Base-by-base conservation (phyloP, 805 yeast genomes). In the Wickerhamomyces silvicola region DNA sequence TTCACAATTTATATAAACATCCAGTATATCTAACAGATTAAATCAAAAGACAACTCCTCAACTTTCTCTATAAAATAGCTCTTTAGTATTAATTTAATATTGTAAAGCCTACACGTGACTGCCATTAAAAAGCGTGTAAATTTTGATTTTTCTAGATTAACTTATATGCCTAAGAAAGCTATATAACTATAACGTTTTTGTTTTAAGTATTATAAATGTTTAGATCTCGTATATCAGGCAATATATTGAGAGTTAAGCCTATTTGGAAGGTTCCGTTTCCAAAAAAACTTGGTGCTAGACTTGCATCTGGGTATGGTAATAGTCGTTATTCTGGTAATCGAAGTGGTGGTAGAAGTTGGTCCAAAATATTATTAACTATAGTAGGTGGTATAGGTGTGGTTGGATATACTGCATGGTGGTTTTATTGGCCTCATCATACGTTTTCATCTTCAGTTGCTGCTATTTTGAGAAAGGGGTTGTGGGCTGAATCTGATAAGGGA, bases 401-500 rank as follows among this genome's bases (percentile, higher is more conserved):
- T 5, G 43, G 58, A 0, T 43, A 48, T 27, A 55, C 46, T 1
- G 24, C 50, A 2, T 63, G 62, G 61, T 62, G 58, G 56, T 41
- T 64, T 36, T 72, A 64, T 52, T 77, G 81, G 80, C 84, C 85
- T 5, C 72, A 72, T 36, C 81, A 78, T 45, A 74, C 81, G 2
- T 78, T 75, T 45, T 84, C 92, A 0, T 56, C 66, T 2, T 57
- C 73, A 4, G 94, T 86, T 9, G 92, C 95, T 17, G 72, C 67
- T 32, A 64, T 72, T 17, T 59, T 90, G 41, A 65, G 95, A 24
- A 72, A 77, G 46, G 97, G 82, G 0, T 61, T 88, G 6, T 76
- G 88, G 81, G 88, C 90, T 3, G 96, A 90, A 54, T 68, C 81
- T 28, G 81, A 78, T 30, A 77, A 75, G 46, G 57, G 59, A 13